A percentile compares a stretch with the other conserved stretches of the same genome.
These are phyloP conservation scores for Ailanthus altissimus DNA, from an alignment of 345 rosid genomes.

Conservation along the genomic window DNA sequence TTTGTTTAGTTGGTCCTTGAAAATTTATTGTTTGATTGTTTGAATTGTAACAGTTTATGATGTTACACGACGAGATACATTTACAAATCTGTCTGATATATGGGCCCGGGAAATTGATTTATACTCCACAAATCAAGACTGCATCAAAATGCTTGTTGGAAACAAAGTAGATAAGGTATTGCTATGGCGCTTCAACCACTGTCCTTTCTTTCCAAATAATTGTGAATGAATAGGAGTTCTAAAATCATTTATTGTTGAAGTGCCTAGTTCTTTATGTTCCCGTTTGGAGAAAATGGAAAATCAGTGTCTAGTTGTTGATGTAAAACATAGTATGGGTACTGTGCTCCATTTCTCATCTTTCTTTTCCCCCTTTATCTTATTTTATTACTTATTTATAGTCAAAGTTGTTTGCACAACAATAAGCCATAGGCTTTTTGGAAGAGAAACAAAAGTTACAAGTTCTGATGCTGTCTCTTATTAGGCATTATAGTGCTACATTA, in stretches of 20 bases:
- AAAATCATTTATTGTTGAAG: neutral
- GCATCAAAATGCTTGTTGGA: conserved; percentile 97
- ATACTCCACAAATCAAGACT: conserved; percentile 89
- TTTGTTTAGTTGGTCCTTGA: neutral
- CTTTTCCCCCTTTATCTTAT: neutral
- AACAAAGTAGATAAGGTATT: conserved; percentile 92
- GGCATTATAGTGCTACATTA: neutral
- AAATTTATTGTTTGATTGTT: neutral
- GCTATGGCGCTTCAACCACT: neutral
- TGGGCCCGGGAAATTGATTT: conserved; percentile 96
- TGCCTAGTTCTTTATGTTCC: neutral
- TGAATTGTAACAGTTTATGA: conserved; percentile 61
- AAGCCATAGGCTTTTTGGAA: too few relatives aligned
- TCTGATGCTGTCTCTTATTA: neutral
- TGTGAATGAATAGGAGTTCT: neutral
- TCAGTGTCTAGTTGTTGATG: neutral
- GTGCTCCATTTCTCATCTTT: neutral
- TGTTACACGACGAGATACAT: conserved; percentile 87
- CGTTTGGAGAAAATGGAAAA: neutral
- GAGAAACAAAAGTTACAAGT: neutral
- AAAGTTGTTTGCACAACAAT: neutral
- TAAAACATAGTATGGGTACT: neutral
- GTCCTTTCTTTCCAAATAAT: neutral
- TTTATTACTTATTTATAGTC: neutral
- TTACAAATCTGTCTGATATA: conserved; percentile 83